phyloP scores from a whole-genome alignment of 1,139 yeast species.

The Geotrichum reessii region DNA sequence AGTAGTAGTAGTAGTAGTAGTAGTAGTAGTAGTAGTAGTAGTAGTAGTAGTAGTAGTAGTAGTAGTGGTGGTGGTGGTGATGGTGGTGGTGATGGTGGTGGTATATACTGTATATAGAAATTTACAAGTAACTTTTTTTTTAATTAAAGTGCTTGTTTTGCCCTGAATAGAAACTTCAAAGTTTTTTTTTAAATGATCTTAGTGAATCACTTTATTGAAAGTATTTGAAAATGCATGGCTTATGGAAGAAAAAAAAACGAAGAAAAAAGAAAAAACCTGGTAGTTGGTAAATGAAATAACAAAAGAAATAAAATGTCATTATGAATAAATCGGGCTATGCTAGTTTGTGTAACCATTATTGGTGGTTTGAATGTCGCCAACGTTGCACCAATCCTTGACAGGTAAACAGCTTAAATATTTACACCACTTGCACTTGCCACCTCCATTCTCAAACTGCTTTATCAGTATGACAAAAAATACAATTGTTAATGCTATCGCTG shows the following conservation, averaged over 20 bases:
- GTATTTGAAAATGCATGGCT: background rate
- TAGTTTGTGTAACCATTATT: background rate
- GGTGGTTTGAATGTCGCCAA: slow-evolving; percentile 44
- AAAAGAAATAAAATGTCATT: background rate
- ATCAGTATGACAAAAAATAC: slow-evolving; percentile 49
- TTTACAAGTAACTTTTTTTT: too few species aligned
- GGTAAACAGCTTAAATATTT: slow-evolving; percentile 68
- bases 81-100: too few species aligned
- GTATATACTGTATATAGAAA: too few species aligned
- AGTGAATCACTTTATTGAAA: background rate
- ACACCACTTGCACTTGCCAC: slow-evolving; percentile 61
- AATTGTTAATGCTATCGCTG: slow-evolving; percentile 45
- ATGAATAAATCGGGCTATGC: background rate
- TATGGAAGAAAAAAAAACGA: background rate
- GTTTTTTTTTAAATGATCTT: background rate
- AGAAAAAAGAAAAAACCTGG: background rate
- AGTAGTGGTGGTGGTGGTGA: too few species aligned
- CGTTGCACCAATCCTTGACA: slow-evolving; percentile 67
- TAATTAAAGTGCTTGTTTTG: too few species aligned
- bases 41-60: too few species aligned
- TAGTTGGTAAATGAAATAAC: background rate
- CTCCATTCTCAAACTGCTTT: slow-evolving; percentile 47
- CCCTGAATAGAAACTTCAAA: background rate
- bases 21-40: too few species aligned
- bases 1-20: too few species aligned